Conservation (phyloP, 768 basidiomycete genomes). For the Xanthoconium stramineum region DNA sequence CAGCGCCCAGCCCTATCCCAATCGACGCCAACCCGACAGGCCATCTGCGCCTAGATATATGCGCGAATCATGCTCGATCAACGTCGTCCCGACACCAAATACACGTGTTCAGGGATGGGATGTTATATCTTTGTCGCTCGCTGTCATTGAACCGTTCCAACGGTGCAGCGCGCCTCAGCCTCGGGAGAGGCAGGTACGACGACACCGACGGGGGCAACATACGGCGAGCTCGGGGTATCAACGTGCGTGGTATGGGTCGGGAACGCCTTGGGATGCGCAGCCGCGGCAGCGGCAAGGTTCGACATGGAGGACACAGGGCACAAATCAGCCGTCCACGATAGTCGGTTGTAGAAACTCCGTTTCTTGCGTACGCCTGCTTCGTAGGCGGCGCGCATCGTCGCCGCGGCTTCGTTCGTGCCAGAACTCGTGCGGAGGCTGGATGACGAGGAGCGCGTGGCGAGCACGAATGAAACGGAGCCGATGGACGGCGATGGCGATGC, state of each 20-base stretch:
- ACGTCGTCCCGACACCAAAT: background rate
- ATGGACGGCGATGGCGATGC: slow-evolving; percentile 28
- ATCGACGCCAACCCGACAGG: background rate
- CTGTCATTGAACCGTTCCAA: slow-evolving; percentile 21
- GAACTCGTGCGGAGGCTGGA: slow-evolving; percentile 26
- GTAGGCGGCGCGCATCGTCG: slow-evolving; percentile 32
- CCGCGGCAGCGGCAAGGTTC: slow-evolving; percentile 6
- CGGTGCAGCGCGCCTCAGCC: background rate
- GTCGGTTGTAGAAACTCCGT: slow-evolving; percentile 29
- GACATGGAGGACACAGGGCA: slow-evolving; percentile 23
- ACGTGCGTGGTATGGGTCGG: slow-evolving; percentile 2
- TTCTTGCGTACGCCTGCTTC: slow-evolving; percentile 32
- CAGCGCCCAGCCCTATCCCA: background rate
- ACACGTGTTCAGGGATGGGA: background rate
- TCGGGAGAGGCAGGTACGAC: slow-evolving; percentile 4
- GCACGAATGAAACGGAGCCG: slow-evolving; percentile 25
- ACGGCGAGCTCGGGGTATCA: slow-evolving; percentile 3
- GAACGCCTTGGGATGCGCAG: slow-evolving; percentile 20
- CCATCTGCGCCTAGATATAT: background rate
- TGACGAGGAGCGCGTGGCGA: slow-evolving; percentile 26
- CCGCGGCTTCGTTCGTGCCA: slow-evolving; percentile 22
- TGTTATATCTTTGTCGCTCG: background rate
- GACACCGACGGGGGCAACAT: slow-evolving; percentile 4
- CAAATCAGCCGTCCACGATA: slow-evolving; percentile 29
- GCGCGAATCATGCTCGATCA: background rate